These are phyloP conservation scores for Phaseolus lunatus DNA, from an alignment of 306 rosid species.

Conservation along the genomic window DNA sequence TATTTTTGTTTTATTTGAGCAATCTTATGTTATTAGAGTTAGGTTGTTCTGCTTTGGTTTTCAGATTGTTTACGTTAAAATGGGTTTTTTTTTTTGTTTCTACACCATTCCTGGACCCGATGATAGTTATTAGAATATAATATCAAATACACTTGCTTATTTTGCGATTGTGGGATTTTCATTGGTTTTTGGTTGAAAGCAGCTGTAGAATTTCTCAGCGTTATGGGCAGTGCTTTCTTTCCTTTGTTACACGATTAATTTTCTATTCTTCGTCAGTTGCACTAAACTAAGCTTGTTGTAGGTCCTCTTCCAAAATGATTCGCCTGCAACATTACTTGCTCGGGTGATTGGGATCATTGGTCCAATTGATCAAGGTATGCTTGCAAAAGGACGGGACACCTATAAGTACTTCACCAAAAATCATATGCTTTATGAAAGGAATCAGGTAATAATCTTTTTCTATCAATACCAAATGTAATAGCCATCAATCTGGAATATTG, in stretches of 20 bases:
- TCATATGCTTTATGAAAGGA: slow-evolving; percentile 91
- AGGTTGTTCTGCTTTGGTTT: slow-evolving; percentile 22
- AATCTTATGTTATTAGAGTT: not conserved
- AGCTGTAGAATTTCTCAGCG: slow-evolving; percentile 12
- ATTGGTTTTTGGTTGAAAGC: slow-evolving; percentile 8
- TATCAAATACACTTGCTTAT: slow-evolving; percentile 2
- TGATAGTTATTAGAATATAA: not conserved
- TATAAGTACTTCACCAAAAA: slow-evolving; percentile 86
- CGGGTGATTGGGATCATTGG: slow-evolving; percentile 82
- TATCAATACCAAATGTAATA: not conserved
- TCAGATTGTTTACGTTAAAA: not conserved
- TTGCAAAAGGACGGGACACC: slow-evolving; percentile 85
- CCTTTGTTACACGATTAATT: not conserved
- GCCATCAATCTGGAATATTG: slow-evolving; percentile 29
- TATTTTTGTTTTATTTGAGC: slow-evolving; percentile 18
- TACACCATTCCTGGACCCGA: not conserved
- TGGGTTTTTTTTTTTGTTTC: not conserved
- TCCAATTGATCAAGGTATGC: slow-evolving; percentile 83
- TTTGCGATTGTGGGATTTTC: not conserved
- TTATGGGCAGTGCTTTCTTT: not conserved
- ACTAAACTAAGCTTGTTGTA: slow-evolving; percentile 45
- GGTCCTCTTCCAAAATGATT: slow-evolving; percentile 92
- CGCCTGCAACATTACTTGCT: slow-evolving; percentile 86
- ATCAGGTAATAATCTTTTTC: slow-evolving; percentile 67
- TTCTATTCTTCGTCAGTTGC: slow-evolving; percentile 26